Evolutionary conservation across 164 flowering plant species (phyloP), one percentile per base, ranked within the genome.

Genomic region (Aristolochia contorta): DNA sequence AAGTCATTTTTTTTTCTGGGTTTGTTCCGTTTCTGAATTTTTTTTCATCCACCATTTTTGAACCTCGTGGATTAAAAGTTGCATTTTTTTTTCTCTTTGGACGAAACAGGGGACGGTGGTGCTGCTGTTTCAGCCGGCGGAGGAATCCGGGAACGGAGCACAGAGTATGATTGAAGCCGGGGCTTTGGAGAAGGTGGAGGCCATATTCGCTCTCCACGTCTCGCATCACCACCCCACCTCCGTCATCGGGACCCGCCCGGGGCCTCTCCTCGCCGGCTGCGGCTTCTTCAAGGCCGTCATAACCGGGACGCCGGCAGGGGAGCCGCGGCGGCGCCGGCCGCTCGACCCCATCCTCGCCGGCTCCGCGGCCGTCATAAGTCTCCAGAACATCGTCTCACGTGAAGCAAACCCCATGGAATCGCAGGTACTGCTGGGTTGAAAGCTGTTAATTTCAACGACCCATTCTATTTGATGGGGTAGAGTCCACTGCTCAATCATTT

Each of bases 81-180:
- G 33, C 33, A 32, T 7, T 10, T 4, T 37, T 3, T 8, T n/a
- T n/a, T n/a, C n/a, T n/a, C n/a, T n/a, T n/a, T n/a, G n/a, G 43
- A 37, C 43, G 43, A n/a, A n/a, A 37, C 69, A 89, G 96, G 96
- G 98, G 62, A 93, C 97, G 0, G 94, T 82, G 13, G 57, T 87
- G 12, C 71, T 93, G 52, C 50, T 93, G 3, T 93, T 93, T 67
- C 98, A 93, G 71, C 98, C 97, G 30, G 97, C 97, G 24, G 98
- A 93, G 72, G 97, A 93, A 74, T 88, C 86, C 16, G 96, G 96
- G 8, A 80, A 74, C 58, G 98, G 97, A 15, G 97, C 96, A 33
- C 81, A 83, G 62, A 64, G 78, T 30, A 89, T 93, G 94, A 86
- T 89, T 0, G 73, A 66, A 63, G 92, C 80, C 21, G 94, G 92